Evolutionary conservation across 352 stramenopile genomes (phyloP).

Genomic region (Phytophthora cactorum): DNA sequence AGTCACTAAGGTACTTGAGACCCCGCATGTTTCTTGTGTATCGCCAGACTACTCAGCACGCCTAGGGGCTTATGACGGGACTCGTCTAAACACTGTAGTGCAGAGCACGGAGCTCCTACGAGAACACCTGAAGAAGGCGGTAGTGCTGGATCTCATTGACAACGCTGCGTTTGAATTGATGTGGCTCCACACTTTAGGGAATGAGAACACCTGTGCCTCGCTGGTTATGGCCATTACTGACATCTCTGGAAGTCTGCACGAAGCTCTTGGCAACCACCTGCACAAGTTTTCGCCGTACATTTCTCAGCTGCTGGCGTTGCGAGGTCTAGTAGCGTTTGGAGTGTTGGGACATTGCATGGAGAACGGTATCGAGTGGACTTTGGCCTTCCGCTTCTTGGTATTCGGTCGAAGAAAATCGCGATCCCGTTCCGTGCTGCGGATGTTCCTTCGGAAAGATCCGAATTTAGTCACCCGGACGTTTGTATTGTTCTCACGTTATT

Average conservation of each 20-base stretch:
- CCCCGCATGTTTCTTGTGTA: constrained; percentile 41
- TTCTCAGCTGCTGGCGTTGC: constrained; percentile 60
- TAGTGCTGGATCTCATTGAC: constrained; percentile 70
- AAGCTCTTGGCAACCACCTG: constrained; percentile 23
- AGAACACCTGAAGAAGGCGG: constrained; percentile 38
- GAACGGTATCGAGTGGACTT: constrained; percentile 85
- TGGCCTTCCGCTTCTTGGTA: constrained; percentile 51
- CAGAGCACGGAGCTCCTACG: constrained; percentile 24
- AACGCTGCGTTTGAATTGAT: constrained; percentile 64
- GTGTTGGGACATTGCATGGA: constrained; percentile 86
- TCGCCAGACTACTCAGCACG: constrained; percentile 44
- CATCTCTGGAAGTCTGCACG: constrained; percentile 30
- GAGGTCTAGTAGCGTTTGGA: constrained; percentile 79
- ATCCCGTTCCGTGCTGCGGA: constrained; percentile 89
- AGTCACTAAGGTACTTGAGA: constrained; percentile 46
- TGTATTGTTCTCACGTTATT: constrained; percentile 82
- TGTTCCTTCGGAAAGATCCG: constrained; percentile 76
- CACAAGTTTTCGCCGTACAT: constrained; percentile 32
- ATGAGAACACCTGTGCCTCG: constrained; percentile 7
- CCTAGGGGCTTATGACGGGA: constrained; percentile 49
- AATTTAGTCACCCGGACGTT: constrained; percentile 91
- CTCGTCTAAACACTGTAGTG: constrained; percentile 42
- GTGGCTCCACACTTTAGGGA: constrained; percentile 58
- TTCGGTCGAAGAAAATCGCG: constrained; percentile 71
- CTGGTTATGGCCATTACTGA: constrained; percentile 52